phyloP scores from a whole-genome alignment of 108 stramenopile genomes.

The Cylindrotheca fusiformis region DNA sequence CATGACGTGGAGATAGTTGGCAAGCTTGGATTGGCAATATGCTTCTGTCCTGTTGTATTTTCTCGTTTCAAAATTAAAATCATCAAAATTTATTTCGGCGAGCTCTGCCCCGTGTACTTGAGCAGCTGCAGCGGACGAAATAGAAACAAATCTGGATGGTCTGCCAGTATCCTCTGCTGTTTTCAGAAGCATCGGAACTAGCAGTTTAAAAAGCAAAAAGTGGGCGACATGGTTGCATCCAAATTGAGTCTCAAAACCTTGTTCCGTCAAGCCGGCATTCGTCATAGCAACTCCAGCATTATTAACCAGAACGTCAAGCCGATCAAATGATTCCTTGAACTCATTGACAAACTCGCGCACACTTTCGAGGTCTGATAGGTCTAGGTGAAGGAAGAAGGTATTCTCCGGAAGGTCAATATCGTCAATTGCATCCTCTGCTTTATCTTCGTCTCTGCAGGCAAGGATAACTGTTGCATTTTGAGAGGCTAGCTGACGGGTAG shows the following conservation, averaged over 20 bases:
- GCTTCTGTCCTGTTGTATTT: conserved; percentile 9
- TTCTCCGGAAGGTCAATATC: conserved; percentile 17
- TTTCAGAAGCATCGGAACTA: conserved; percentile 25
- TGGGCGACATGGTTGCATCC: conserved; percentile 36
- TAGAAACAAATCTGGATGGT: conserved; percentile 22
- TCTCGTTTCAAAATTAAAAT: conserved; percentile 23
- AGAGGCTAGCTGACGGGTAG: conserved; percentile 32
- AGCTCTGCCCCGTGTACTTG: background rate
- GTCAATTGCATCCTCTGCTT: conserved; percentile 8
- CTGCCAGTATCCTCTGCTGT: conserved; percentile 24
- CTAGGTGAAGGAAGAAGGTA: background rate
- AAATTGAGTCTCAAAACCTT: conserved; percentile 46
- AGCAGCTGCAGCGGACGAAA: conserved; percentile 23
- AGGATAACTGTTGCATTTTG: conserved; percentile 49
- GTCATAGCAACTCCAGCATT: conserved; percentile 36
- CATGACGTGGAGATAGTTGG: conserved; percentile 29
- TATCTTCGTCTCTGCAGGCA: conserved; percentile 25
- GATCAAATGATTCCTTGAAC: conserved; percentile 20
- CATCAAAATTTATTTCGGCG: conserved; percentile 30
- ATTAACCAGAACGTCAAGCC: conserved; percentile 35
- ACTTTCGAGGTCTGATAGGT: conserved; percentile 2
- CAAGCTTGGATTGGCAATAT: conserved; percentile 26
- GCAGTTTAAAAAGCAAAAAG: conserved; percentile 25
- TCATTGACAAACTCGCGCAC: conserved; percentile 15
- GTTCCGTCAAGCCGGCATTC: conserved; percentile 17